Evolutionary conservation across 371 early-diverging fungal species (phyloP).

Genomic region (Ordospora pajunii): DNA sequence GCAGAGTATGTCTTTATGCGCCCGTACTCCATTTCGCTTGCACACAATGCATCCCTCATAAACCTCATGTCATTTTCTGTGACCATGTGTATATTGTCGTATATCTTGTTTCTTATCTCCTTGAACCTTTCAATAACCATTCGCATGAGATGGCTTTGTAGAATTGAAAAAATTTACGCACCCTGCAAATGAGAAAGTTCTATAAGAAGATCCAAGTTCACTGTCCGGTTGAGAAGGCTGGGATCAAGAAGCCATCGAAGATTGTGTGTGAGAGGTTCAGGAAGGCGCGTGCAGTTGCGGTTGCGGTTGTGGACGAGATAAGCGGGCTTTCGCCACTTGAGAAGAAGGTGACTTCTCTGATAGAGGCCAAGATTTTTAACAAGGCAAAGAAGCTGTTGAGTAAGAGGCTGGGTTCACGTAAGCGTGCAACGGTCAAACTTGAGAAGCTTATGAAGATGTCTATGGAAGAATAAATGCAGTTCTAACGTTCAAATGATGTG

Average conservation of each 20-base stretch:
- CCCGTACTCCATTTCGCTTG: slow-evolving; percentile 12
- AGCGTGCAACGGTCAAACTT: slow-evolving; percentile 52
- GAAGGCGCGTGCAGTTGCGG: slow-evolving; percentile 41
- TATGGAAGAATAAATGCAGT: slow-evolving; percentile 31
- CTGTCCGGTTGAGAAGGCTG: background rate
- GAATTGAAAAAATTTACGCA: slow-evolving; percentile 5
- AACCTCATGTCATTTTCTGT: slow-evolving; percentile 11
- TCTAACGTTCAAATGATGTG: background rate
- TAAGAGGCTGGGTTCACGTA: slow-evolving; percentile 57
- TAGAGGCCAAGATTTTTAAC: slow-evolving; percentile 56
- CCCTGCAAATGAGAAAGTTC: slow-evolving; percentile 3
- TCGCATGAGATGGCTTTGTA: background rate
- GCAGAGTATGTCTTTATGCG: slow-evolving; percentile 25
- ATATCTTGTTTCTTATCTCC: slow-evolving; percentile 29
- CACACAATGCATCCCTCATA: slow-evolving; percentile 9
- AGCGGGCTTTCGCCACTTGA: slow-evolving; percentile 61
- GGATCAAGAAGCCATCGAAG: slow-evolving; percentile 12
- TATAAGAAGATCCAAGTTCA: background rate
- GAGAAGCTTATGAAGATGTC: slow-evolving; percentile 36
- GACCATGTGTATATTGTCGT: slow-evolving; percentile 11
- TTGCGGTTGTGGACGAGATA: slow-evolving; percentile 56
- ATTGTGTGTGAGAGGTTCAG: background rate
- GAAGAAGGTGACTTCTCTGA: slow-evolving; percentile 58
- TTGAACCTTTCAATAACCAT: slow-evolving; percentile 33
- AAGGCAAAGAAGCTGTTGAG: slow-evolving; percentile 60